phyloP scores from a whole-genome alignment of 2,329 filamentous ascomycete species.

The Ambrosiella beaveri region DNA sequence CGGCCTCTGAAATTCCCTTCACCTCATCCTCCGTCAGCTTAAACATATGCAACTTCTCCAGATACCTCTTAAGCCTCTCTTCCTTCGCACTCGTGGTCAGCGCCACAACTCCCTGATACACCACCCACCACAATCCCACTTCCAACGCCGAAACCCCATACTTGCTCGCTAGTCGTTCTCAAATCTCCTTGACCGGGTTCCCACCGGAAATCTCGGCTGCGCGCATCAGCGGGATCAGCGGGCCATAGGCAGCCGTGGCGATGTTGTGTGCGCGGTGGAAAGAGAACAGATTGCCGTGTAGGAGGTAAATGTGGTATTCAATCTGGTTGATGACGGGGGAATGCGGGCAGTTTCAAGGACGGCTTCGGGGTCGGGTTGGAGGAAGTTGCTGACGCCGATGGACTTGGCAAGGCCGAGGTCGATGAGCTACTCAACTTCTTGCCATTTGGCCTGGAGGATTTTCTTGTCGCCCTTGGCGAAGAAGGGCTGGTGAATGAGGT shows the following conservation, averaged over 20 bases:
- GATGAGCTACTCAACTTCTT: conserved; percentile 47
- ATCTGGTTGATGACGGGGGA: conserved; percentile 60
- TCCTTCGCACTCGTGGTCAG: conserved; percentile 44
- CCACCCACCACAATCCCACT: conserved; percentile 39
- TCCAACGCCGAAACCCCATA: conserved; percentile 40
- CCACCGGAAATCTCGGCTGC: conserved; percentile 26
- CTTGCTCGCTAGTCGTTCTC: conserved; percentile 35
- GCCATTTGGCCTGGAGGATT: conserved; percentile 39
- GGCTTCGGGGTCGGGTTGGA: conserved; percentile 35
- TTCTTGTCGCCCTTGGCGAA: conserved; percentile 25
- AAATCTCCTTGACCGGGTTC: conserved; percentile 31
- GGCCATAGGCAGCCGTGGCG: conserved; percentile 36
- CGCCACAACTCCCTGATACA: conserved; percentile 41
- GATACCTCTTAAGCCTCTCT: conserved; percentile 38
- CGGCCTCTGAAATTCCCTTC: conserved; percentile 35
- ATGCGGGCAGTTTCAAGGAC: conserved; percentile 42
- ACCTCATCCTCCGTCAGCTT: conserved; percentile 44
- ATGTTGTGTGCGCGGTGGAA: conserved; percentile 43
- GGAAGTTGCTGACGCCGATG: conserved; percentile 67
- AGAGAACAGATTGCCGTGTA: conserved; percentile 40
- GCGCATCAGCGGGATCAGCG: conserved; percentile 32
- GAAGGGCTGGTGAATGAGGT: conserved; percentile 44
- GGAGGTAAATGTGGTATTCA: conserved; percentile 61
- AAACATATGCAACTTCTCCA: conserved; percentile 33
- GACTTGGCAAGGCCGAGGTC: conserved; percentile 46